phyloP scores from a whole-genome alignment of 176 grass and related monocot species.

The Aegilops tauschii region DNA sequence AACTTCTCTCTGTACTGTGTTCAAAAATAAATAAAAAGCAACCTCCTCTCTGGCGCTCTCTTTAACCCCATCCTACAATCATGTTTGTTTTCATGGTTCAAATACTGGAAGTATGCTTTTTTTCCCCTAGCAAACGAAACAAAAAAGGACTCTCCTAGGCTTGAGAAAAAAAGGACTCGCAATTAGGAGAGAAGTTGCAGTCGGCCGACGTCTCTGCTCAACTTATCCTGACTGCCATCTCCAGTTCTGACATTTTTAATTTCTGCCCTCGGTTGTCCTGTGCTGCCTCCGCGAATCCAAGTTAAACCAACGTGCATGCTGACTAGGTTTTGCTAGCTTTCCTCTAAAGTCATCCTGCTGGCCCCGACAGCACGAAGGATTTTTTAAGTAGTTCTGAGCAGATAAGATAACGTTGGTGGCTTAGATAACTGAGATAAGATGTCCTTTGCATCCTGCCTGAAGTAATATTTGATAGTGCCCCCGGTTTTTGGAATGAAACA shows the following conservation, averaged over 20 bases:
- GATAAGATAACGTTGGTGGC: constrained; percentile 24
- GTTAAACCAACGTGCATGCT: neutral
- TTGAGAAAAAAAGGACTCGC: no score
- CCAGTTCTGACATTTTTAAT: neutral
- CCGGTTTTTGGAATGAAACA: neutral
- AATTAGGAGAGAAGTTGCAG: neutral
- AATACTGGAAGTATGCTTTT: neutral
- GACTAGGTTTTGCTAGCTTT: neutral
- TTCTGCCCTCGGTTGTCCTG: neutral
- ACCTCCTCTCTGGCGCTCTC: neutral
- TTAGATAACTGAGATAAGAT: constrained; percentile 34
- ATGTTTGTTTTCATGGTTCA: neutral
- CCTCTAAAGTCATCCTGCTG: neutral
- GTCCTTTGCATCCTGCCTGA: neutral
- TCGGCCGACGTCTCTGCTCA: neutral
- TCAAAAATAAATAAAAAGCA: neutral
- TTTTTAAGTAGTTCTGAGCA: constrained; percentile 15
- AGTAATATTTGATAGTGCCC: constrained; percentile 17
- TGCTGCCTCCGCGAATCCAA: neutral
- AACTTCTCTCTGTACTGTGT: neutral
- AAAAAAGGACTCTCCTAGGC: no score
- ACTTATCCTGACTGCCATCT: neutral
- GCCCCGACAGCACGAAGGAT: neutral
- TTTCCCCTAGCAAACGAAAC: neutral
- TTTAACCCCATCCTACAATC: neutral